Evolutionary conservation across 345 rosid species (phyloP), one percentile per base, ranked within the genome.

Genomic region (Turnera subulata): DNA sequence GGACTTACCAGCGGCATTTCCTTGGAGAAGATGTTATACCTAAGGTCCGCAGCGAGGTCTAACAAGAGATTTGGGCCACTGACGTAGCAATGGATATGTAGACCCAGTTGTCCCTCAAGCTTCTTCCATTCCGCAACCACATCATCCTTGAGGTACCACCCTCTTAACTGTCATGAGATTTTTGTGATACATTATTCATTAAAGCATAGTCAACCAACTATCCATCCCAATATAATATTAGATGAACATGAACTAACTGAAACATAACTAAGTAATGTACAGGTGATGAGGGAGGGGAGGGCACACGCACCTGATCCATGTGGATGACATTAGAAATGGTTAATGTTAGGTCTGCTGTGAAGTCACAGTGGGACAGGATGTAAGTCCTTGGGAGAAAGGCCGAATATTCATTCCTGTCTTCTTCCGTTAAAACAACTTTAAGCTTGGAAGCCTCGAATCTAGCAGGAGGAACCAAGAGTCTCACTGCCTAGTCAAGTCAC

Each of bases 41-140:
- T 76, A 44, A 91, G 75, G 76, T 86, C 96, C 0, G 98, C 98
- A 58, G 88, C 87, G 42, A 88, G 73, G 67, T 91, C 92, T 40
- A 75, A 63, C 63, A 77, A 53, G 16, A 81, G 67, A 75, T 79
- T 88, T 9, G 85, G 86, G 40, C 98, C 89, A 25, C 92, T 88
- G 4, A 88, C 92, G 47, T 67, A 91, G 72, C 98, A 91, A 64
- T 88, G 96, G 53, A 84, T 68, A 54, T 84, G 86, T 49, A 91
- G 81, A 20, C 81, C 63, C 69, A 84, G 46, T 53, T 82, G 71
- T 40, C 75, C 83, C 17, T 81, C 83, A 46, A 81, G 78, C 58
- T 75, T 78, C 79, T 88, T 88, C 96, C 98, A 91, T 79, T 88
- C 96, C 10, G 92, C 92, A 70, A 88, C 88, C 63, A 91, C 92